Percentiles rank a stretch among this genome's conserved stretches.
phyloP scores from a whole-genome alignment of 768 basidiomycete species.

The Psilocybe azurescens region DNA sequence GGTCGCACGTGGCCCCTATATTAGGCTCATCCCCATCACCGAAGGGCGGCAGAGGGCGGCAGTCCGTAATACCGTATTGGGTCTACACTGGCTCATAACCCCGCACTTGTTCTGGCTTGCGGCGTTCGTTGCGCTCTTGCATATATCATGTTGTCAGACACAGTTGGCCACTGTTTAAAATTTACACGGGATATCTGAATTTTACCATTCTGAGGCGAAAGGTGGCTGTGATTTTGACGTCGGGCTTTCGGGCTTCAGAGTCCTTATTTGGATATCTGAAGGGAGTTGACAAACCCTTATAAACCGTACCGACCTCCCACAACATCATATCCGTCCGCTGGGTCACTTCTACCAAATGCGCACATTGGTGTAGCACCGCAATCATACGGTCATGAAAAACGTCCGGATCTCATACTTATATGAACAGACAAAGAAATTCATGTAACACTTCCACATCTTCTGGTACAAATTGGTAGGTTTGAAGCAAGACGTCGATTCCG shows the following conservation, averaged over 20 bases:
- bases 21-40: neutral
- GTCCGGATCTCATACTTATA: slow-evolving; percentile 51
- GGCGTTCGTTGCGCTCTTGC: neutral
- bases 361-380: slow-evolving; percentile 44
- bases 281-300: slow-evolving; percentile 29
- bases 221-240: slow-evolving; percentile 26
- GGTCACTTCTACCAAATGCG: slow-evolving; percentile 53
- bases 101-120: neutral
- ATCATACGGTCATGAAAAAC: slow-evolving; percentile 52
- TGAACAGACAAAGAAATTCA: slow-evolving; percentile 36
- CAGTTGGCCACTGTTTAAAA: no score
- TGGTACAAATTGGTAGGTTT: slow-evolving; percentile 33
- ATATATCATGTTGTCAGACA: no score
- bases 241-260: slow-evolving; percentile 29
- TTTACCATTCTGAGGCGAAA: slow-evolving; percentile 1
- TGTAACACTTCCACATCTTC: slow-evolving; percentile 25
- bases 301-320: slow-evolving; percentile 24
- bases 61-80: neutral
- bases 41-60: neutral
- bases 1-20: slow-evolving; percentile 15
- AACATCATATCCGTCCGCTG: slow-evolving; percentile 34
- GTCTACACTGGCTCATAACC: neutral
- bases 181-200: no score
- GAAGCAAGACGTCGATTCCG: slow-evolving; percentile 27
- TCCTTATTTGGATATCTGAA: slow-evolving; percentile 43